Conservation (phyloP, 2,329 filamentous ascomycete species). For the Tolypocladium capitatum region DNA sequence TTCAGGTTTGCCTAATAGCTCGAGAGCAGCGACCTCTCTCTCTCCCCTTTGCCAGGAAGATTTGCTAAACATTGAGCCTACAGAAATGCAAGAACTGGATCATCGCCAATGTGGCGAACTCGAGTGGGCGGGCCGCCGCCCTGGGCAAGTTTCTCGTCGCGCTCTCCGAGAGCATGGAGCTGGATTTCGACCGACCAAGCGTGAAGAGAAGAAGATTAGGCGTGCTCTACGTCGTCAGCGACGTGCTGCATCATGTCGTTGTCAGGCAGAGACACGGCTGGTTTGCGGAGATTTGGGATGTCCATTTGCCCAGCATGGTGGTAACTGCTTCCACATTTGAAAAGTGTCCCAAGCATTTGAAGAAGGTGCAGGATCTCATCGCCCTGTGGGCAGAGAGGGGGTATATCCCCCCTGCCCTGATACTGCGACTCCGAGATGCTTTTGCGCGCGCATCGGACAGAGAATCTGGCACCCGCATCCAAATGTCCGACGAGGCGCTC, state of each 20-base stretch:
- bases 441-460: constrained; percentile 28
- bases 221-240: constrained; percentile 65
- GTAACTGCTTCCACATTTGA: constrained; percentile 41
- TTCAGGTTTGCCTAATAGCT: constrained; percentile 63
- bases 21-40: constrained; percentile 5
- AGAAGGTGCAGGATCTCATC: constrained; percentile 51
- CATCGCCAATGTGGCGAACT: constrained; percentile 55
- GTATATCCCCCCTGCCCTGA: constrained; percentile 43
- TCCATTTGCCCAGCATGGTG: constrained; percentile 49
- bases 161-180: constrained; percentile 37
- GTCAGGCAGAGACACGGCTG: constrained; percentile 35
- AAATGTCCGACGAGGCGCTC: constrained; percentile 11
- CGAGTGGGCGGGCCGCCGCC: constrained; percentile 48
- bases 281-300: constrained; percentile 44
- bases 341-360: constrained; percentile 50
- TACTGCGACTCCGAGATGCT: constrained; percentile 46
- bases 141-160: constrained; percentile 66
- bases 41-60: constrained; percentile 1
- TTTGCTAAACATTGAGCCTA: constrained; percentile 11
- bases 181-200: constrained; percentile 30
- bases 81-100: constrained; percentile 86
- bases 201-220: constrained; percentile 58
- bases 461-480: constrained; percentile 6
- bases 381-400: constrained; percentile 55
- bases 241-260: constrained; percentile 59